Base-by-base conservation (phyloP, 1,284 basidiomycete species). In the Singerocomus inundabilis region DNA sequence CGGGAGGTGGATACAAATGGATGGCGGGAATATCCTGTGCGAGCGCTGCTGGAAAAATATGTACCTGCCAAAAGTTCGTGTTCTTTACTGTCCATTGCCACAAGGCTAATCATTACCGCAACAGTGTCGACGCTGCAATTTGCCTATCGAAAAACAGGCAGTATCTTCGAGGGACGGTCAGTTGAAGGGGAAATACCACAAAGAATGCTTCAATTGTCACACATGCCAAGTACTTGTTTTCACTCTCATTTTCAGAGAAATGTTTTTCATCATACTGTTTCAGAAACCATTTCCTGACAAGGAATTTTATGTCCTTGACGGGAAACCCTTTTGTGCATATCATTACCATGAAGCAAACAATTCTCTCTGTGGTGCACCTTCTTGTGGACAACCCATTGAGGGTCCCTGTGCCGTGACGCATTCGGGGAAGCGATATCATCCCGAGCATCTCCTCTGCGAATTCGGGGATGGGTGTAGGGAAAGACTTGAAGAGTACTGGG, bases 41-140 rank as follows among this genome's bases (percentile, higher is more conserved):
- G 93, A 93, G 64, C 71, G 70, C 57, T 93, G 92, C 68, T 95
- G 92, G 92, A 94, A 94, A 76, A 85, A 89, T 62, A 88, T 94
- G 84, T 95, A 95, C 73, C 69, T 95, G 57, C 92, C 92, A 49
- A 92, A 91, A 77, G 88, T 89, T 32, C 29, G 72, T 68, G 53
- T 46, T 52, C 51, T 37, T 46, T 25, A 21, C 32, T 32, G 24
- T 9, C 44, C 39, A 25, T 39, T 15, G 21, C 47, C 35, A 30
- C n/a, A 47, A 25, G 32, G 21, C 48, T 51, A 26, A 52, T 26
- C 39, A 30, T 43, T 46, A 21, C 33, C 38, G 16, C 40, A 37
- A 49, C 58, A 91, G 89, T 94, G 92, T 65, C 88, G 92, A 32
- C 78, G 90, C 45, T 94, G 92, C 70, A 81, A 81, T 60, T 63